phyloP scores from a whole-genome alignment of 306 rosid species.

The Vachellia pachyceras region DNA sequence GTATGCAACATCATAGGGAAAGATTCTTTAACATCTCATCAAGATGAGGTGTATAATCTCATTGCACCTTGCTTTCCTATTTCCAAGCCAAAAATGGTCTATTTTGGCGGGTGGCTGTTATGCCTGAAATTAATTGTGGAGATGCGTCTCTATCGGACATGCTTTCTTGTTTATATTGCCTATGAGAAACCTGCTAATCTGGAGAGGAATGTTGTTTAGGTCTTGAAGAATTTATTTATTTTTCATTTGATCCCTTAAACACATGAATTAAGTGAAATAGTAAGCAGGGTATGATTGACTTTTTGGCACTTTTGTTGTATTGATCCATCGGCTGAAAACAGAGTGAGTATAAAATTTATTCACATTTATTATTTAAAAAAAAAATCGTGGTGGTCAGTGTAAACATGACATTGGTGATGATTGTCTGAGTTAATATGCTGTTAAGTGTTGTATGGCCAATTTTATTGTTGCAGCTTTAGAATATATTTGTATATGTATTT shows the following conservation, averaged over 20 bases:
- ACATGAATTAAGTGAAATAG: background rate
- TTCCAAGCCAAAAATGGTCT: background rate
- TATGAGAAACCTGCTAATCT: background rate
- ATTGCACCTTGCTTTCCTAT: background rate
- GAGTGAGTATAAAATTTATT: background rate
- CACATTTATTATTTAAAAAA: conserved; percentile 5
- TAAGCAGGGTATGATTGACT: background rate
- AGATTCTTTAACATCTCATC: background rate
- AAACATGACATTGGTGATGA: background rate
- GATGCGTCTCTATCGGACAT: background rate
- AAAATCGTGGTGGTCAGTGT: background rate
- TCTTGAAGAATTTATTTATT: background rate
- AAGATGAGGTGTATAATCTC: background rate
- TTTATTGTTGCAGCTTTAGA: conserved; percentile 25
- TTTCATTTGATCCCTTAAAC: background rate
- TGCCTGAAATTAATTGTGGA: background rate
- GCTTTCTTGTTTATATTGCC: conserved; percentile 9
- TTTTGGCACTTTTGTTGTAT: conserved; percentile 3
- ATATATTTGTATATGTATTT: conserved; percentile 15
- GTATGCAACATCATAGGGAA: background rate
- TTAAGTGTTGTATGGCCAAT: conserved; percentile 26
- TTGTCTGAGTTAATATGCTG: background rate
- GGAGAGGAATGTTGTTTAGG: background rate
- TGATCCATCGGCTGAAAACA: conserved; percentile 24
- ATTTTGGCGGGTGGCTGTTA: background rate